Conservation (phyloP, 1,284 basidiomycete genomes). For the Porodaedalea pini region DNA sequence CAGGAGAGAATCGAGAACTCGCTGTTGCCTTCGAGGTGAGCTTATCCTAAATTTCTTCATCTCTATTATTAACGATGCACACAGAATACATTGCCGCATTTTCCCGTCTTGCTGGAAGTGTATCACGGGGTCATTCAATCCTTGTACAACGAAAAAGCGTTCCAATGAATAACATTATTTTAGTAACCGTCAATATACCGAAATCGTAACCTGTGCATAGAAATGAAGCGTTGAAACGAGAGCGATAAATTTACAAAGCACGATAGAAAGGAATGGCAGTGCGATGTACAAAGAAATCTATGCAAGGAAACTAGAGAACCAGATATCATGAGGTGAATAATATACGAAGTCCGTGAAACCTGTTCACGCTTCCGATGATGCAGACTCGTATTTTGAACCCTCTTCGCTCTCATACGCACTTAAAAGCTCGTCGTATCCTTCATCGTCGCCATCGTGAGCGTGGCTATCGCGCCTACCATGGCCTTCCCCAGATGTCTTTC, state of each 20-base stretch:
- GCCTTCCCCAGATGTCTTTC: conserved; percentile 10
- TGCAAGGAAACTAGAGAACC: not conserved
- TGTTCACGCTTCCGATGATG: not conserved
- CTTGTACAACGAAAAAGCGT: not conserved
- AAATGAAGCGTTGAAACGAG: not conserved
- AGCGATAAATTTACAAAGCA: not conserved
- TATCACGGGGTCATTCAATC: conserved; percentile 46
- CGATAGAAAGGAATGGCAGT: not conserved
- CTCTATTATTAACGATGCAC: too few species aligned
- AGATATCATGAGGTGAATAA: not conserved
- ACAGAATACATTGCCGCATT: too few species aligned
- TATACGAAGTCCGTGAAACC: not conserved
- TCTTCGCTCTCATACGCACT: conserved; percentile 78
- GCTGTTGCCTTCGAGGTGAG: conserved; percentile 54
- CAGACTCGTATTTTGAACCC: conserved; percentile 28
- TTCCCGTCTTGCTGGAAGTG: conserved; percentile 46
- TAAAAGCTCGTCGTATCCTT: conserved; percentile 71
- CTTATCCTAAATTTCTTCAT: conserved; percentile 8
- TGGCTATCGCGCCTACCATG: conserved; percentile 42
- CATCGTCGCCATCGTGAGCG: conserved; percentile 72
- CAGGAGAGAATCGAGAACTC: conserved; percentile 32
- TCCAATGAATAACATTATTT: not conserved
- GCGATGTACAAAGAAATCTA: not conserved
- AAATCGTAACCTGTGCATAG: not conserved
- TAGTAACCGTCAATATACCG: not conserved